Evolutionary conservation across 164 flowering plant genomes (phyloP).

Genomic region (Magnolia sinica): DNA sequence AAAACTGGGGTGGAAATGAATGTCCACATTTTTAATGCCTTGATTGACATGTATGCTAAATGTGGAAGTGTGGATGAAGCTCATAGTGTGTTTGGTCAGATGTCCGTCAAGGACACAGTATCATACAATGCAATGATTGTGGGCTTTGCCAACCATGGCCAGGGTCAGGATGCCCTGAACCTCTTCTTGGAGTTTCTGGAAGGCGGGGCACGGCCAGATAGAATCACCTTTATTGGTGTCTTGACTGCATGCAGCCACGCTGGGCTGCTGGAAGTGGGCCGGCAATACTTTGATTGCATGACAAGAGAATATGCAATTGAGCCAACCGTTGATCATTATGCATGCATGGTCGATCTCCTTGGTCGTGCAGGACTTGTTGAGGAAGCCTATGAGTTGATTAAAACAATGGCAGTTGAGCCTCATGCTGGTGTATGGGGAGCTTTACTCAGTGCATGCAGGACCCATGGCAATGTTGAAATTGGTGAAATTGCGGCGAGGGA

Average conservation of each 20-base stretch:
- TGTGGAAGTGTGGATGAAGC: conserved; percentile 30
- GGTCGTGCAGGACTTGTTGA: conserved; percentile 16
- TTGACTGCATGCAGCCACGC: conserved; percentile 18
- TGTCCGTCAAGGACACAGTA: conserved; percentile 10
- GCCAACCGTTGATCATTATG: conserved; percentile 13
- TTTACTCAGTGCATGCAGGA: conserved; percentile 12
- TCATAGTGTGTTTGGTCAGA: conserved; percentile 4
- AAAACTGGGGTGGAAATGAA: not conserved
- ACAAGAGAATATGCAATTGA: conserved; percentile 1
- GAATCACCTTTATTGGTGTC: conserved; percentile 12
- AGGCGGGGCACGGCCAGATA: conserved; percentile 2
- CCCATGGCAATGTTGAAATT: conserved; percentile 5
- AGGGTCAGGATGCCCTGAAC: conserved; percentile 9
- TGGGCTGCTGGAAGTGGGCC: conserved; percentile 12
- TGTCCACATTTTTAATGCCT: conserved; percentile 7
- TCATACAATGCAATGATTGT: conserved; percentile 15
- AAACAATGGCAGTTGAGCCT: conserved; percentile 10
- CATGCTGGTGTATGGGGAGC: conserved; percentile 21
- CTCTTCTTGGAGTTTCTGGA: conserved; percentile 4
- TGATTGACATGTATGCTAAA: conserved; percentile 56
- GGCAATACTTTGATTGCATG: conserved; percentile 8
- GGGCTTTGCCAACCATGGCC: conserved; percentile 16
- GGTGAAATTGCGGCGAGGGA: conserved; percentile 12
- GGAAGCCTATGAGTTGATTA: conserved; percentile 11
- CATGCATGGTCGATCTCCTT: conserved; percentile 19